A percentile compares a stretch with the other conserved stretches of the same genome.
Conservation (phyloP, 345 rosid species). For the Acer negundo region DNA sequence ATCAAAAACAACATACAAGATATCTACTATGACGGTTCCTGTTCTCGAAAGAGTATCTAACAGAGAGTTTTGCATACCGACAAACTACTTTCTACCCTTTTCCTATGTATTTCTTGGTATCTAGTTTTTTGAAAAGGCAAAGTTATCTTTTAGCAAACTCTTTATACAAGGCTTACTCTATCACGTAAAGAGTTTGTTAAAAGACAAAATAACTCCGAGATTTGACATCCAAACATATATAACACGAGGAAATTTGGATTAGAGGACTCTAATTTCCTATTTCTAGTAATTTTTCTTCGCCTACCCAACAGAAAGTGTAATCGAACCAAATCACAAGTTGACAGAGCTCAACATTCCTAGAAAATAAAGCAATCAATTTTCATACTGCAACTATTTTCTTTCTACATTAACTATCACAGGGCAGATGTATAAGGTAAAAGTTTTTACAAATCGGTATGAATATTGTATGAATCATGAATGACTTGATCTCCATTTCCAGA, state of each 20-base stretch:
- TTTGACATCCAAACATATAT: neutral
- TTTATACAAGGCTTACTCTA: neutral
- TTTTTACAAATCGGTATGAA: slow-evolving; percentile 8
- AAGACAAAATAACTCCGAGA: no score
- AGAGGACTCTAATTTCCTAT: neutral
- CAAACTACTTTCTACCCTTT: no score
- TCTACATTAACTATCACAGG: no score
- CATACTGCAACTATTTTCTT: neutral
- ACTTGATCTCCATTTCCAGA: no score
- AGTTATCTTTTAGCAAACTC: neutral
- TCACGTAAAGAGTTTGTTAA: neutral
- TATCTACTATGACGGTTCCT: neutral
- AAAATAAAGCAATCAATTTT: neutral
- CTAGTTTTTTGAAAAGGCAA: no score
- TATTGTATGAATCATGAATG: neutral
- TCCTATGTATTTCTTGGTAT: no score
- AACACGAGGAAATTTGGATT: neutral
- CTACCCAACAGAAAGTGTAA: neutral
- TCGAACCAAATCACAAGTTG: neutral
- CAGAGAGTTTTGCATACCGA: no score
- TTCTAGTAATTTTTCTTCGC: neutral
- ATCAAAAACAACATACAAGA: neutral
- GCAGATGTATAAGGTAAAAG: neutral
- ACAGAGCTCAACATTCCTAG: neutral
- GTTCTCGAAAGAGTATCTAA: neutral